phyloP scores from a whole-genome alignment of 2,329 filamentous ascomycete genomes.

The Colletotrichum australisinense region DNA sequence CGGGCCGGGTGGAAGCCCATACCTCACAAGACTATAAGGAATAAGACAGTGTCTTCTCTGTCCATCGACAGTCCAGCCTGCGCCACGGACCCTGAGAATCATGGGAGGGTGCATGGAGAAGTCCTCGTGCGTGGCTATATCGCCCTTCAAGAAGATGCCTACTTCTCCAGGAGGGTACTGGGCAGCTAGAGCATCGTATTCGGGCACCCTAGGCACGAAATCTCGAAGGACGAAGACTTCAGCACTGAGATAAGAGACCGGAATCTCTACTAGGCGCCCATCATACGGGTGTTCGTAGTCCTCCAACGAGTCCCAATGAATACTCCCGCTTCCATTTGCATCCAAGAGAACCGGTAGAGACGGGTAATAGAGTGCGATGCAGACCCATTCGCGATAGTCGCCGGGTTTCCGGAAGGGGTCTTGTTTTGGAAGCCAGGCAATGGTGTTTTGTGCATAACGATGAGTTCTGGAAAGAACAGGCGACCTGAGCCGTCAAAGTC shows the following conservation, averaged over 20 bases:
- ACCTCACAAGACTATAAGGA: background rate
- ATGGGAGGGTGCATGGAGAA: background rate
- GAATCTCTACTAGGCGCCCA: background rate
- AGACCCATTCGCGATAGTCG: background rate
- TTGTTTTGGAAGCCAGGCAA: background rate
- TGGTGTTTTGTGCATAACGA: background rate
- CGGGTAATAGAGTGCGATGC: background rate
- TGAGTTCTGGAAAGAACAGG: background rate
- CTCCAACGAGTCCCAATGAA: background rate
- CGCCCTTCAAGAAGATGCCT: background rate
- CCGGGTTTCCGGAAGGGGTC: background rate
- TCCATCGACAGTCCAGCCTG: background rate
- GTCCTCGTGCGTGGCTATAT: background rate
- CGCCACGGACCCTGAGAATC: background rate
- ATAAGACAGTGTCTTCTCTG: background rate
- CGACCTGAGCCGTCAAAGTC: too few species aligned
- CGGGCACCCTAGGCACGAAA: background rate
- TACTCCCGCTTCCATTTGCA: too few species aligned
- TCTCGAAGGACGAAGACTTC: background rate
- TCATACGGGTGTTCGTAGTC: background rate
- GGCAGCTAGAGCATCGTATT: background rate
- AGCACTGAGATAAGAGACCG: background rate
- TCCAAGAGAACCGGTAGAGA: too few species aligned
- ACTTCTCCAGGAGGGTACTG: background rate
- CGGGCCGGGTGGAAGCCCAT: background rate